Percentiles rank a stretch among this genome's conserved stretches.
These are phyloP conservation scores for Tylopilus orsonianus DNA, from an alignment of 1,284 basidiomycete genomes.

Conservation along the genomic window DNA sequence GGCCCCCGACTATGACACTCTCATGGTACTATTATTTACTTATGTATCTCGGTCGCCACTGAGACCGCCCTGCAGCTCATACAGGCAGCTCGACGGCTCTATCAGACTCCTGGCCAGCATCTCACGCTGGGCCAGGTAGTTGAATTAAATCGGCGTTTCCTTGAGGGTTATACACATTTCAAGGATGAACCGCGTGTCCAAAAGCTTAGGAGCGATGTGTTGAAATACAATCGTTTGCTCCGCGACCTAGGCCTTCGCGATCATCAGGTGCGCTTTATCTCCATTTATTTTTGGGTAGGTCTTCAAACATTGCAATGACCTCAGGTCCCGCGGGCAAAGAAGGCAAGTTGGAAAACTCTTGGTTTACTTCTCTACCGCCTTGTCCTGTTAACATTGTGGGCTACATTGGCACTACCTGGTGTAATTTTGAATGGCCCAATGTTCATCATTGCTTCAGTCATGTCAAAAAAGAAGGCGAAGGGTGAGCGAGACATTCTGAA, in stretches of 20 bases:
- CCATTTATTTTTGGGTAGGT: background rate
- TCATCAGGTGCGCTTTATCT: constrained; percentile 76
- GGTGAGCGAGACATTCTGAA: constrained; percentile 44
- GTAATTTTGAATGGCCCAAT: constrained; percentile 95
- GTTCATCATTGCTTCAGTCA: constrained; percentile 89
- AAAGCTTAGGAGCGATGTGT: constrained; percentile 80
- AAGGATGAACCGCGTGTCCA: constrained; percentile 92
- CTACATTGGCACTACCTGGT: constrained; percentile 87
- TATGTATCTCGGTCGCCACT: background rate
- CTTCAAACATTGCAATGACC: background rate
- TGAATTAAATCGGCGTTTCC: constrained; percentile 91
- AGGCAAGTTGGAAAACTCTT: constrained; percentile 85
- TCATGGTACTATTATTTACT: constrained; percentile 67
- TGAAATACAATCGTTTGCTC: constrained; percentile 91
- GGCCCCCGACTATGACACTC: constrained; percentile 96
- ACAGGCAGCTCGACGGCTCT: constrained; percentile 93
- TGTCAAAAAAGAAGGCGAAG: constrained; percentile 90
- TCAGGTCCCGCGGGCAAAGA: constrained; percentile 80
- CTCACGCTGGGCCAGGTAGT: constrained; percentile 96
- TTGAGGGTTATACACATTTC: constrained; percentile 93
- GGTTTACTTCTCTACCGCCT: constrained; percentile 86
- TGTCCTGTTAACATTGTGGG: constrained; percentile 82
- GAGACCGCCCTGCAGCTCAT: constrained; percentile 60
- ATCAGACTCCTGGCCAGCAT: constrained; percentile 94
- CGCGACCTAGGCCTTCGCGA: constrained; percentile 95